Evolutionary conservation across 2,329 filamentous ascomycete genomes (phyloP).

Genomic region (Aaosphaeria arxii): DNA sequence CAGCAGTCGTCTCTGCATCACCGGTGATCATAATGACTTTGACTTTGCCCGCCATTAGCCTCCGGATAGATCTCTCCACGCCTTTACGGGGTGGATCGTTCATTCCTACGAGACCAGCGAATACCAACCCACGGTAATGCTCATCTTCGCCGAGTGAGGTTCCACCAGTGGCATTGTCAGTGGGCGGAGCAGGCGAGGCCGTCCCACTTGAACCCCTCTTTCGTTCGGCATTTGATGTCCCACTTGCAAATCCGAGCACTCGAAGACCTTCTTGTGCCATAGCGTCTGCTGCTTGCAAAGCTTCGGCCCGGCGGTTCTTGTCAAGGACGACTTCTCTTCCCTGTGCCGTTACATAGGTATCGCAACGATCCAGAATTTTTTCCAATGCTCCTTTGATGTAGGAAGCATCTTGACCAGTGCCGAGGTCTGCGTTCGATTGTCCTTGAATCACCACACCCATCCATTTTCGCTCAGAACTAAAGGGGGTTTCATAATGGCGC

Average conservation of each 20-base stretch:
- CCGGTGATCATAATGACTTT: constrained; percentile 99
- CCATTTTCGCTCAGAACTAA: constrained; percentile 97
- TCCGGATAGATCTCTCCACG: constrained; percentile 83
- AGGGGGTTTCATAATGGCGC: constrained; percentile 82
- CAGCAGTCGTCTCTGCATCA: constrained; percentile 89
- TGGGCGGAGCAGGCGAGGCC: constrained; percentile 22
- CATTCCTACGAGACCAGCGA: constrained; percentile 94
- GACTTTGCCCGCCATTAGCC: constrained; percentile 89
- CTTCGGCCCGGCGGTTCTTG: constrained; percentile 68
- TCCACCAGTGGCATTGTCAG: constrained; percentile 3
- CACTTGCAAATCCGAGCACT: constrained; percentile 91
- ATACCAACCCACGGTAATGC: constrained; percentile 77
- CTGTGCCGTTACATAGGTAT: constrained; percentile 83
- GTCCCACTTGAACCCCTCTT: constrained; percentile 28
- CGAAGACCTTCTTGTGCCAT: constrained; percentile 89
- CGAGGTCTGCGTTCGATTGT: constrained; percentile 48
- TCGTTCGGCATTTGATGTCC: constrained; percentile 48
- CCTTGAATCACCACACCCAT: constrained; percentile 85
- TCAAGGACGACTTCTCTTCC: constrained; percentile 86
- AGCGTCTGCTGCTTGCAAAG: constrained; percentile 72
- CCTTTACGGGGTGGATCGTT: constrained; percentile 91
- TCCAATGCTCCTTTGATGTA: constrained; percentile 97
- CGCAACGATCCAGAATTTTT: constrained; percentile 78
- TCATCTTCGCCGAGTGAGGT: constrained; percentile 59
- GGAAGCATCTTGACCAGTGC: constrained; percentile 69